Evolutionary conservation across 1,139 yeast genomes (phyloP).

Genomic region (Pichia inconspicua): DNA sequence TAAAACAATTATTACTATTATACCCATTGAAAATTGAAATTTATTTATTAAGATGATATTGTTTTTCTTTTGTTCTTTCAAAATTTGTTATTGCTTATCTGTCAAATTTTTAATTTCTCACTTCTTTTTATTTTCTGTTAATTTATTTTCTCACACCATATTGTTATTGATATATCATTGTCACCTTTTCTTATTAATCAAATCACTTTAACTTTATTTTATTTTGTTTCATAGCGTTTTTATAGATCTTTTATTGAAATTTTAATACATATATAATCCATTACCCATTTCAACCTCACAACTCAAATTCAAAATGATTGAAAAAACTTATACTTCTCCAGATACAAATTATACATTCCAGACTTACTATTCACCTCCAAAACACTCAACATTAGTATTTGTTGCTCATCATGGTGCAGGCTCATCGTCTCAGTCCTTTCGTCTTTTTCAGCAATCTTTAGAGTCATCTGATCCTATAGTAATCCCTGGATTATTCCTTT

Average conservation of each 20-base stretch:
- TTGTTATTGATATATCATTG: too few species aligned
- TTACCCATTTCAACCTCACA: background rate
- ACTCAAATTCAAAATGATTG: background rate
- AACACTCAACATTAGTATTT: constrained; percentile 43
- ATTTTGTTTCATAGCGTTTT: background rate
- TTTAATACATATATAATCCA: background rate
- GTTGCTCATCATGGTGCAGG: constrained; percentile 95
- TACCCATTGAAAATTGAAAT: background rate
- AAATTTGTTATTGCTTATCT: too few species aligned
- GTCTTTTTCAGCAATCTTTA: constrained; percentile 33
- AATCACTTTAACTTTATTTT: background rate
- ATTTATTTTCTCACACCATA: background rate
- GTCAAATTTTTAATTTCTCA: constrained; percentile 1
- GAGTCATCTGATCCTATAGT: constrained; percentile 1
- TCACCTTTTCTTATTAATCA: background rate
- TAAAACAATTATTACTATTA: background rate
- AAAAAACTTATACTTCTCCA: background rate
- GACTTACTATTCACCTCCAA: constrained; percentile 55
- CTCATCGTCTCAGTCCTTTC: constrained; percentile 75
- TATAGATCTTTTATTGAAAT: background rate
- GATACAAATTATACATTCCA: constrained; percentile 33
- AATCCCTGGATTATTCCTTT: constrained; percentile 53
- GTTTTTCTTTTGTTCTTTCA: background rate
- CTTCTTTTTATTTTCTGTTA: background rate
- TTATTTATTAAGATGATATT: background rate